Evolutionary conservation across 257 asterid species (phyloP).

Genomic region (Marsdenia floribunda): DNA sequence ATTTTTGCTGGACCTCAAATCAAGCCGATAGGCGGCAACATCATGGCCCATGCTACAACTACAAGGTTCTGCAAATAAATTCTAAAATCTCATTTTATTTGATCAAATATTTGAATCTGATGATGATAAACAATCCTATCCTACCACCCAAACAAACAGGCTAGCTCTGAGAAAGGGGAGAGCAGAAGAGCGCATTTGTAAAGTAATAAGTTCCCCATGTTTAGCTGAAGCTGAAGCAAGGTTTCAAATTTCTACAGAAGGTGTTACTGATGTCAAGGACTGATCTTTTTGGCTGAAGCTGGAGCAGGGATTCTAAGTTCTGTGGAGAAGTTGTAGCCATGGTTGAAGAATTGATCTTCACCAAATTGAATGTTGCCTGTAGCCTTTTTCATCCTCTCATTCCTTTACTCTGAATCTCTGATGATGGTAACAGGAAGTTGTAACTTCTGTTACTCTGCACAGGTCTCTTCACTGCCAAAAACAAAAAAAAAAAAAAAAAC

Average conservation of each 20-base stretch:
- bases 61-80: conserved; percentile 46
- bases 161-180: conserved; percentile 86
- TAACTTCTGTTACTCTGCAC: background rate
- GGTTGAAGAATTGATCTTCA: background rate
- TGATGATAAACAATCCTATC: background rate
- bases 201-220: conserved; percentile 92
- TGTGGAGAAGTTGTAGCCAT: background rate
- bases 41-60: conserved; percentile 96
- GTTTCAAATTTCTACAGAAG: conserved; percentile 76
- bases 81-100: background rate
- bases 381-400: background rate
- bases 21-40: conserved; percentile 95
- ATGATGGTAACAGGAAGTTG: background rate
- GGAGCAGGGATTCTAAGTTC: no score
- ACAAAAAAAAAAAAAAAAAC: background rate
- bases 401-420: background rate
- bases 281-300: conserved; percentile 18
- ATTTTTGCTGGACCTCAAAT: conserved; percentile 82
- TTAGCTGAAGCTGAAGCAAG: conserved; percentile 96
- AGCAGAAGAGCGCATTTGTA: conserved; percentile 93
- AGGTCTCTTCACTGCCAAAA: background rate
- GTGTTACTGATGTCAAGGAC: conserved; percentile 83
- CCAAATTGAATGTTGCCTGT: background rate
- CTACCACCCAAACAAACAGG: conserved; percentile 29
- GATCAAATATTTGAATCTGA: background rate